Evolutionary conservation across 768 basidiomycete genomes (phyloP).

Genomic region (Cystobasidium tubakii): DNA sequence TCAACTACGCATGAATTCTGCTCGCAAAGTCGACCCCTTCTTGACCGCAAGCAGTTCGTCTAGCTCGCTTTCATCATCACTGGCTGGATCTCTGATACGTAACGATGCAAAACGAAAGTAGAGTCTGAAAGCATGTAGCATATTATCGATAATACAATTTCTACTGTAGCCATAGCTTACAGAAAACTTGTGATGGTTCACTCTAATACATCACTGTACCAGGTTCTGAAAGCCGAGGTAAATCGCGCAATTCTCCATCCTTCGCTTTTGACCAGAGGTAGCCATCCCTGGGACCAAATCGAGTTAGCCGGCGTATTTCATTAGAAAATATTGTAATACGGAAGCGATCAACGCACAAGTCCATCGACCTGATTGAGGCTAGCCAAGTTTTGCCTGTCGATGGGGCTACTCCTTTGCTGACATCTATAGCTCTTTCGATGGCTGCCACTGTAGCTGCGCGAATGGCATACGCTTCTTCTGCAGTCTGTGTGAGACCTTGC

Average conservation of each 20-base stretch:
- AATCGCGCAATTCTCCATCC: slow-evolving; percentile 19
- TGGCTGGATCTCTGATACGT: background rate
- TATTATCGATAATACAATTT: background rate
- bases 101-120: background rate
- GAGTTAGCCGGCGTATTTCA: background rate
- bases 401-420: slow-evolving; percentile 8
- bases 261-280: slow-evolving; percentile 36
- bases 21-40: slow-evolving; percentile 29
- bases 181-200: too few relatives aligned
- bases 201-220: slow-evolving; percentile 29
- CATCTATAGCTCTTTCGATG: slow-evolving; percentile 14
- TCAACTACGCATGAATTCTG: slow-evolving; percentile 28
- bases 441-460: slow-evolving; percentile 36
- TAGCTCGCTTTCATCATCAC: background rate
- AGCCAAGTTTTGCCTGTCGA: slow-evolving; percentile 32
- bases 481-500: slow-evolving; percentile 15
- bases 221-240: slow-evolving; percentile 26
- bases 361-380: slow-evolving; percentile 20
- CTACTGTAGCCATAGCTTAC: background rate
- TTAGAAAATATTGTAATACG: too few relatives aligned
- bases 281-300: background rate
- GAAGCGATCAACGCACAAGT: background rate
- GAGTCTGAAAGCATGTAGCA: background rate
- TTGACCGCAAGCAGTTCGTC: background rate
- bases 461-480: slow-evolving; percentile 38